phyloP scores from a whole-genome alignment of 2,329 filamentous ascomycete species.

The Hypoxylon sp. region DNA sequence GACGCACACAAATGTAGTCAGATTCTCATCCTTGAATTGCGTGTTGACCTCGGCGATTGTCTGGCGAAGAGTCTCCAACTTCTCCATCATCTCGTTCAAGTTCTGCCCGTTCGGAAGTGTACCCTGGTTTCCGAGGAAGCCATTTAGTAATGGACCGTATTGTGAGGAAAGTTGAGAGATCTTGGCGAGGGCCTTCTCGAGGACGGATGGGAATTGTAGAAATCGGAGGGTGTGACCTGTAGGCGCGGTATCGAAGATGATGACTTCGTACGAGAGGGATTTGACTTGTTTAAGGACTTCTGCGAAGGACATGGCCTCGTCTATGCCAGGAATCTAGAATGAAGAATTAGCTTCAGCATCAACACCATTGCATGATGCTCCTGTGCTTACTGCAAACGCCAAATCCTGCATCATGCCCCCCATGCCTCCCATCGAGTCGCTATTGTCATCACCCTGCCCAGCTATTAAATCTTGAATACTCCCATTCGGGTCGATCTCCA shows the following conservation, averaged over 20 bases:
- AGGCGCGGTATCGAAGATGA: conserved; percentile 98
- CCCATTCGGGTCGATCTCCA: conserved; percentile 99
- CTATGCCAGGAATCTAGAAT: conserved; percentile 91
- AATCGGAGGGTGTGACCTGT: conserved; percentile 98
- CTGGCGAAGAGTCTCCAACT: conserved; percentile 92
- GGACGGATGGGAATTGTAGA: conserved; percentile 96
- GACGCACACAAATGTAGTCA: conserved; percentile 98
- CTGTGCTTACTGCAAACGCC: conserved; percentile 83
- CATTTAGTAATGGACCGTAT: conserved; percentile 96
- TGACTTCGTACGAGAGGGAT: conserved; percentile 97
- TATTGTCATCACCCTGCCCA: conserved; percentile 78
- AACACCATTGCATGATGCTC: background rate
- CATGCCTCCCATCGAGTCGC: conserved; percentile 72
- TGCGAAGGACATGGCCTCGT: conserved; percentile 99
- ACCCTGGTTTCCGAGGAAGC: conserved; percentile 84
- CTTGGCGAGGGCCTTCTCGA: conserved; percentile 98
- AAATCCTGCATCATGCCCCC: conserved; percentile 99
- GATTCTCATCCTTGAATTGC: conserved; percentile 96
- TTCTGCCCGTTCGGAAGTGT: conserved; percentile 90
- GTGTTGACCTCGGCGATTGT: conserved; percentile 97
- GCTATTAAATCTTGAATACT: conserved; percentile 96
- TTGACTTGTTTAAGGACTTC: conserved; percentile 99
- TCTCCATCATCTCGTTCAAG: conserved; percentile 91
- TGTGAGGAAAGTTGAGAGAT: conserved; percentile 93
- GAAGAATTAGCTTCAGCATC: conserved; percentile 25